Conservation (phyloP, 371 early-diverging fungal genomes). For the Syncephalis fuscata region DNA sequence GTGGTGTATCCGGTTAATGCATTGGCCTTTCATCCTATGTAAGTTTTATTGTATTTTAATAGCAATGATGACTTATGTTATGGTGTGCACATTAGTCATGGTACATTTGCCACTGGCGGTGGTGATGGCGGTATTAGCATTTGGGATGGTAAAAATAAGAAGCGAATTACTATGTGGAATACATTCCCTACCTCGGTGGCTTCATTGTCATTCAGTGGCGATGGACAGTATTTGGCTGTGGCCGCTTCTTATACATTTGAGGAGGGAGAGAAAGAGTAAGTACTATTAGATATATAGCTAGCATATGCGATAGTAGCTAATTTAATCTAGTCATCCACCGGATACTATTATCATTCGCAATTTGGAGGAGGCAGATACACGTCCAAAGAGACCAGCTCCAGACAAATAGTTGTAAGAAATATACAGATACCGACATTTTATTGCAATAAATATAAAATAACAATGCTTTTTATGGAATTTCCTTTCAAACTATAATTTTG, state of each 20-base stretch:
- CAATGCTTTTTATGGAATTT: too few relatives aligned
- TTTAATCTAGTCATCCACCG: slow-evolving; percentile 29
- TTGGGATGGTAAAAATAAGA: slow-evolving; percentile 87
- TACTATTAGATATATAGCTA: slow-evolving; percentile 6
- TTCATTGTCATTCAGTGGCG: slow-evolving; percentile 58
- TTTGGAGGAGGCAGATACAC: slow-evolving; percentile 48
- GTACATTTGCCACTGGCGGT: slow-evolving; percentile 92
- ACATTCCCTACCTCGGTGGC: slow-evolving; percentile 73
- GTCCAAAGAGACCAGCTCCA: slow-evolving; percentile 7
- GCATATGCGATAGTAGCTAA: too few relatives aligned
- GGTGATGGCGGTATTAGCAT: slow-evolving; percentile 80
- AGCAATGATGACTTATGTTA: background rate
- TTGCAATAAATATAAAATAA: too few relatives aligned
- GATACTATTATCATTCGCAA: slow-evolving; percentile 64
- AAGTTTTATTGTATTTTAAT: slow-evolving; percentile 9
- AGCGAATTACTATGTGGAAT: slow-evolving; percentile 64
- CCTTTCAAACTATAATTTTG: too few relatives aligned
- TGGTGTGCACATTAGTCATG: slow-evolving; percentile 24
- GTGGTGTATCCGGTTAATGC: slow-evolving; percentile 89
- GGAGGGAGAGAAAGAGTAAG: slow-evolving; percentile 74
- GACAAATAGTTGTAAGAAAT: background rate
- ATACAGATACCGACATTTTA: too few relatives aligned
- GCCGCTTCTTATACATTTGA: slow-evolving; percentile 88
- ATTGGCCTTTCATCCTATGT: slow-evolving; percentile 80
- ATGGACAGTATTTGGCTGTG: slow-evolving; percentile 68